phyloP scores from a whole-genome alignment of 2,329 filamentous ascomycete species.

The Fusarium buharicum region DNA sequence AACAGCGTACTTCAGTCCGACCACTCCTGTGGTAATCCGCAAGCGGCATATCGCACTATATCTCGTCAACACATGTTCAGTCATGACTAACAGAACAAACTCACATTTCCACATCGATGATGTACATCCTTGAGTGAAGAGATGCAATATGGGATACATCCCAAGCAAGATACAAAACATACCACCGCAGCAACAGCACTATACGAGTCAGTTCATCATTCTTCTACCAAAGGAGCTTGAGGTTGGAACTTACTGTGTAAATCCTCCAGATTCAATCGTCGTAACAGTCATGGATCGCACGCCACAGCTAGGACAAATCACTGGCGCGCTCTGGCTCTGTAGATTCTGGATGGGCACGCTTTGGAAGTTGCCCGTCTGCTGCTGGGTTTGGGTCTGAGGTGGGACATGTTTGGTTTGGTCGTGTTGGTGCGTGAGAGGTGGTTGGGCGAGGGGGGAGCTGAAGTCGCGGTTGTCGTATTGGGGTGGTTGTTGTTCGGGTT shows the following conservation, averaged over 20 bases:
- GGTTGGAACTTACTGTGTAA: conserved; percentile 29
- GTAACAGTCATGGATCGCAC: conserved; percentile 22
- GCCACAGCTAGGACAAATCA: conserved; percentile 35
- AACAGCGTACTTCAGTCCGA: conserved; percentile 33
- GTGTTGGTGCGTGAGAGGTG: conserved; percentile 11
- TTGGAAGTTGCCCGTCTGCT: not conserved
- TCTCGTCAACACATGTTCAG: not conserved
- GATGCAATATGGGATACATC: conserved; percentile 40
- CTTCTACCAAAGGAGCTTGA: no score
- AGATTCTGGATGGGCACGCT: conserved; percentile 31
- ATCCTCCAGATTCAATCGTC: conserved; percentile 17
- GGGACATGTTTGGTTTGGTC: not conserved
- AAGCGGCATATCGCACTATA: conserved; percentile 34
- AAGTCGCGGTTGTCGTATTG: conserved; percentile 12
- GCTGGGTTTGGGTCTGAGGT: not conserved
- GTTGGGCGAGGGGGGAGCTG: conserved; percentile 25
- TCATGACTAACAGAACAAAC: not conserved
- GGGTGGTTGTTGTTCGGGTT: conserved; percentile 14
- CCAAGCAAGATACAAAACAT: conserved; percentile 35
- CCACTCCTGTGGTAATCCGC: conserved; percentile 39
- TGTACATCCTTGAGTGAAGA: conserved; percentile 34
- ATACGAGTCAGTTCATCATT: not conserved
- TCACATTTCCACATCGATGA: conserved; percentile 39
- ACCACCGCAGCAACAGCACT: conserved; percentile 36
- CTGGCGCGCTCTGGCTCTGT: conserved; percentile 26